Evolutionary conservation across 169 alveolate genomes (phyloP), one percentile per base, ranked within the genome.

Genomic region (Cryptosporidium ryanae): DNA sequence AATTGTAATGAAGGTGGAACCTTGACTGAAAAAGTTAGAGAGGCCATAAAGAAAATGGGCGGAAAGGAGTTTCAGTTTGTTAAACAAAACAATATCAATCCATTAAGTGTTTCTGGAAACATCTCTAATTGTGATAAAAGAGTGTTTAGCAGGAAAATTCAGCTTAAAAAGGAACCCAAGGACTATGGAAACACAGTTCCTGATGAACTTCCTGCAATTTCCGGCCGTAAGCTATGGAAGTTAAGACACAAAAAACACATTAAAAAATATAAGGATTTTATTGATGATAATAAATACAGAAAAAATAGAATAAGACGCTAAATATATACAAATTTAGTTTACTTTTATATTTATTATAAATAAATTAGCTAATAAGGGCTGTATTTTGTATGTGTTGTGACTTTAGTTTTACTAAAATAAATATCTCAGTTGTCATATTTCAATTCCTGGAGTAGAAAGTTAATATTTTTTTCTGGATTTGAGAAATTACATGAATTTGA

Each of bases 161-260:
- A 90, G 65, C 90, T 90, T 25, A 84, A 81, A 43, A 68, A 64
- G 65, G 90, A 82, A 82, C 93, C 93, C 10, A 68, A 68, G 55
- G 25, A 52, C 27, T 82, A 82, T 52, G 84, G 66, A 27, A 71
- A 64, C 44, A 57, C 84, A 49, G 70, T 84, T 34, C 91, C 93
- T 1, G 93, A 90, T 43, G 65, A 61, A 25, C 81, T 90, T 67
- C 91, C 93, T n/a, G 90, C 90, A 1, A 68, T 84, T 10, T 90
- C 93, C 2, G 93, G 93, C 8, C 84, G 93, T 43, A 90, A 90
- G 61, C 18, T 91, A 59, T 91, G 92, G 90, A 91, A 90, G 90
- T 65, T 89, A 8, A 82, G 81, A 21, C 93, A 87, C 84, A 90
- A 81, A 21, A 76, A 90, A 67, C 68, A 55, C 48, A 61, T 84